A percentile compares a stretch with the other conserved stretches of the same genome.
Conservation (phyloP, 1,284 basidiomycete genomes). For the Malassezia psittaci region DNA sequence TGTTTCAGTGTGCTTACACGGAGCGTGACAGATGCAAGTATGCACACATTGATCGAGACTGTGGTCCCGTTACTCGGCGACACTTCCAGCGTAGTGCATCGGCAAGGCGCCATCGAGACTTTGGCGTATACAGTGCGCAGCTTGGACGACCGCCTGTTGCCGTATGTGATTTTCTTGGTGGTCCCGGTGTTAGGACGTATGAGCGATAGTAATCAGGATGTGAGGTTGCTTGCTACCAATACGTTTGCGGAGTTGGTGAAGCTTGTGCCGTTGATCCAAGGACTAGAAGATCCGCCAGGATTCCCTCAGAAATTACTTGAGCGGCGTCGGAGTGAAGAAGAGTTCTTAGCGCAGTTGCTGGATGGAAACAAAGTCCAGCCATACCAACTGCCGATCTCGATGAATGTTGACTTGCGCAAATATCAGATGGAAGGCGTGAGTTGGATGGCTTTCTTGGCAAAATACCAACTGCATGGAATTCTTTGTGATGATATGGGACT, state of each 20-base stretch:
- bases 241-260: constrained; percentile 97
- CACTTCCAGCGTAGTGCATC: constrained; percentile 62
- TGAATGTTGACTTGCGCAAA: constrained; percentile 88
- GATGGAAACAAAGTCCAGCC: constrained; percentile 70
- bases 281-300: constrained; percentile 82
- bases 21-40: constrained; percentile 70
- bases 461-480: constrained; percentile 79
- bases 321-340: constrained; percentile 63
- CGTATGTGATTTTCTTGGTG: constrained; percentile 93
- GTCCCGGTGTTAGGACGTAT: constrained; percentile 93
- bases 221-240: constrained; percentile 83
- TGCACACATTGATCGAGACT: constrained; percentile 75
- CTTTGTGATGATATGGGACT: constrained; percentile 99
- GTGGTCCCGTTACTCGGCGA: constrained; percentile 79
- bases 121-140: constrained; percentile 80
- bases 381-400: constrained; percentile 73
- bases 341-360: constrained; percentile 84
- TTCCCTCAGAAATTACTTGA: constrained; percentile 84
- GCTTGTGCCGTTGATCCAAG: constrained; percentile 95
- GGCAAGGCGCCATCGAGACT: constrained; percentile 77
- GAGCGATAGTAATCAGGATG: constrained; percentile 86
- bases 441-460: constrained; percentile 91
- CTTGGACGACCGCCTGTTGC: constrained; percentile 85
- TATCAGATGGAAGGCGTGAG: constrained; percentile 98
- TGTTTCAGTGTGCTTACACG: constrained; percentile 80